Base-by-base conservation (phyloP, 495 filamentous ascomycete species). In the Penicillium canariense region DNA sequence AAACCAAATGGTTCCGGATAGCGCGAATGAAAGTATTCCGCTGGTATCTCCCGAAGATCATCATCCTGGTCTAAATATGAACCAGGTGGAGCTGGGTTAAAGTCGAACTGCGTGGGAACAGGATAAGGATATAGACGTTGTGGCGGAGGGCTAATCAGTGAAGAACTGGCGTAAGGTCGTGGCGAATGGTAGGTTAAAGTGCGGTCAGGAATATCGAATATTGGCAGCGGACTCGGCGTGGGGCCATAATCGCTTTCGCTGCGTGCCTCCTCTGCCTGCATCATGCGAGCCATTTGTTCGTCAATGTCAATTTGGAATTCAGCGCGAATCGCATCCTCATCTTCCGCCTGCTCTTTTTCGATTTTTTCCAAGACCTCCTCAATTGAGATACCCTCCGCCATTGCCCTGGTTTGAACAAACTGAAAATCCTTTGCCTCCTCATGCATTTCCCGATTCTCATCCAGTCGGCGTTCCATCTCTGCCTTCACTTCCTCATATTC, bases 251-350 rank as follows among this genome's bases (percentile, higher is more conserved):
- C 52, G 18, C 25, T 52, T 2, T 48, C 46, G 20, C 28, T 35
- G 40, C 10, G 23, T 57, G 26, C 22, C 50, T 55, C 15, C 47
- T 42, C n/a, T 36, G 56, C 58, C 49, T 73, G 66, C 7, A 84
- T 52, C 36, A 50, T 66, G 26, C 75, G 72, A 49, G 80, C 81
- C 52, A 74, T 64, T 55, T 78, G 77, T 36, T 60, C 78, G 54
- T 84, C 81, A n/a, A 52, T 62, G 17, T 59, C 56, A 14, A 60
- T 22, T 25, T 60, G 62, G 15, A 54, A 58, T 10, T 55, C 32
- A 17, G 31, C 30, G 10, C 39, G 26, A 27, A 67, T 55, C 0
- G 28, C 38, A 17, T 40, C 42, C 20, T 56, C 54, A 4, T 38
- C 39, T 10, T 77, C 76, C 27, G 69, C 65, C 23, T 68, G 65